phyloP scores from a whole-genome alignment of 305 asterid species.

The Fraxinus baroniana region DNA sequence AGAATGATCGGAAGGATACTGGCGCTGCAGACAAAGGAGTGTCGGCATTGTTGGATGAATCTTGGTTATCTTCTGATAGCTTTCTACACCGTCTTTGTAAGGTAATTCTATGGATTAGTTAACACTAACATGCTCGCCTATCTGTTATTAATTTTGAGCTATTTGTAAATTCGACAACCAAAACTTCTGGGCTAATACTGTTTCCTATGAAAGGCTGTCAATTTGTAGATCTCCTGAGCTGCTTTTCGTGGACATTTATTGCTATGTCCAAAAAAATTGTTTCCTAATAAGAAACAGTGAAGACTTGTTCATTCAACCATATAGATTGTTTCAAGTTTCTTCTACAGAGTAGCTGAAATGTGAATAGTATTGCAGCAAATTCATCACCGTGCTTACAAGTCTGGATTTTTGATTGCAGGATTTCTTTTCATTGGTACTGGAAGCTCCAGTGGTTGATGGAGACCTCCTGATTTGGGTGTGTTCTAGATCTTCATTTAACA shows the following conservation, averaged over 20 bases:
- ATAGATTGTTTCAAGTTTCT: conserved; percentile 4
- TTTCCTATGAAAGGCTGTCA: not conserved
- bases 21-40: conserved; percentile 45
- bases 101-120: conserved; percentile 40
- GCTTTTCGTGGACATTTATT: not conserved
- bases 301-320: not conserved
- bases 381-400: conserved; percentile 7
- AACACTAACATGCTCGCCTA: not conserved
- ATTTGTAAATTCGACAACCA: conserved; percentile 2
- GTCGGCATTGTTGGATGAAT: conserved; percentile 67
- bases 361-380: conserved; percentile 8
- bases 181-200: not conserved
- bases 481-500: conserved; percentile 11
- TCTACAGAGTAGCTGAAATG: not conserved
- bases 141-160: conserved; percentile 1
- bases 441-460: conserved; percentile 86
- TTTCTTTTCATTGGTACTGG: conserved; percentile 81
- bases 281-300: conserved; percentile 5
- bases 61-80: conserved; percentile 84
- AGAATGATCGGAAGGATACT: conserved; percentile 47
- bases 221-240: conserved; percentile 2
- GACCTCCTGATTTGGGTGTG: conserved; percentile 84
- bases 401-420: conserved; percentile 50
- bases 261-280: not conserved
- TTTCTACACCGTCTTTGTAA: conserved; percentile 81